phyloP scores from a whole-genome alignment of 805 yeast genomes.

The Tetrapisispora nanseiensis region DNA sequence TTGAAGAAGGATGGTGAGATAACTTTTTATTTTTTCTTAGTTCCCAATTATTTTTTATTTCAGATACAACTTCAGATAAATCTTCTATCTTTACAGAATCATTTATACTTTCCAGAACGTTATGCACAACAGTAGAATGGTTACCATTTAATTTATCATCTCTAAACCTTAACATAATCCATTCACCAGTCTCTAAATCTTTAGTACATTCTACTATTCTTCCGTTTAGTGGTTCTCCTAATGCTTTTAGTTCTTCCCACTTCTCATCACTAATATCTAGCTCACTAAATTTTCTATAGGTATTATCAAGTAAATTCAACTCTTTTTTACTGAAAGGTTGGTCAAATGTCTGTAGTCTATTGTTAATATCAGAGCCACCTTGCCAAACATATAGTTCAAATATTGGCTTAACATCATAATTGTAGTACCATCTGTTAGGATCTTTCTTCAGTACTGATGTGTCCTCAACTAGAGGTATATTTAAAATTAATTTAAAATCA shows the following conservation, averaged over 20 bases:
- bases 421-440: constrained; percentile 61
- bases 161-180: constrained; percentile 83
- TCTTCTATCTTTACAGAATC: constrained; percentile 83
- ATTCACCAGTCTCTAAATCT: constrained; percentile 49
- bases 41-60: constrained; percentile 54
- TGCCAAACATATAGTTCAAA: constrained; percentile 68
- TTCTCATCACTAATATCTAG: constrained; percentile 56
- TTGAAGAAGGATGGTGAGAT: constrained; percentile 3
- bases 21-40: constrained; percentile 34
- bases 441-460: constrained; percentile 38
- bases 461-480: constrained; percentile 29
- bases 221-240: constrained; percentile 78
- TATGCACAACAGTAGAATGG: constrained; percentile 69
- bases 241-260: constrained; percentile 64
- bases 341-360: constrained; percentile 22
- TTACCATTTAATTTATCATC: constrained; percentile 90
- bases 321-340: constrained; percentile 26
- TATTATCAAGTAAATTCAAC: constrained; percentile 29
- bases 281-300: constrained; percentile 58
- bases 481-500: constrained; percentile 63
- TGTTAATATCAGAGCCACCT: constrained; percentile 40
- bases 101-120: constrained; percentile 71
- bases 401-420: constrained; percentile 72
- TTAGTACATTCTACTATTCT: constrained; percentile 79
- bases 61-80: constrained; percentile 45